Percentiles rank a stretch among this genome's conserved stretches.
These are phyloP conservation scores for Spathaspora hagerdaliae DNA, from an alignment of 805 yeast genomes.

Conservation along the genomic window DNA sequence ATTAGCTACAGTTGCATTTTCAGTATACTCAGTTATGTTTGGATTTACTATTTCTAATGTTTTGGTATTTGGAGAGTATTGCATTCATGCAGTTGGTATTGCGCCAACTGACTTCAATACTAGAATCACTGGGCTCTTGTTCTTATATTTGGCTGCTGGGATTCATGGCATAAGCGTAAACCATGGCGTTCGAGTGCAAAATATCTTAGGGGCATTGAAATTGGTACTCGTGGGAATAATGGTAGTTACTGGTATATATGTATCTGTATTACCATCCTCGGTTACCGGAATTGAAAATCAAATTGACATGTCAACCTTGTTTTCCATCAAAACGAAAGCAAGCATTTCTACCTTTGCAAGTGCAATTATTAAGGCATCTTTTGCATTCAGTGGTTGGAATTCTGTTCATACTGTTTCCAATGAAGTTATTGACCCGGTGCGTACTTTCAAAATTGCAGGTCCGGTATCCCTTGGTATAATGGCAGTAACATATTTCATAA, in stretches of 20 bases:
- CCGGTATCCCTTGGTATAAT: conserved; percentile 49
- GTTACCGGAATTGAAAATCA: conserved; percentile 43
- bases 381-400: conserved; percentile 63
- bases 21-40: conserved; percentile 47
- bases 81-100: conserved; percentile 42
- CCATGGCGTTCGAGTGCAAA: conserved; percentile 59
- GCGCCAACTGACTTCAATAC: conserved; percentile 31
- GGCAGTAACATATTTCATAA: conserved; percentile 44
- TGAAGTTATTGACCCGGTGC: conserved; percentile 55
- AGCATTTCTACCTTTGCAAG: conserved; percentile 46
- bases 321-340: conserved; percentile 26
- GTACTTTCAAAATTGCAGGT: conserved; percentile 59
- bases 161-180: conserved; percentile 59
- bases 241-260: conserved; percentile 56
- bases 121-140: conserved; percentile 29
- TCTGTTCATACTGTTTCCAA: conserved; percentile 57
- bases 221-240: conserved; percentile 50
- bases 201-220: conserved; percentile 59
- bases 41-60: conserved; percentile 55
- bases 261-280: conserved; percentile 44
- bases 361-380: conserved; percentile 55
- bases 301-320: conserved; percentile 28
- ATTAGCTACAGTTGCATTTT: conserved; percentile 49
- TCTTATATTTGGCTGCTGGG: conserved; percentile 23
- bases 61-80: conserved; percentile 60